Evolutionary conservation across 257 asterid species (phyloP).

Genomic region (Nicotiana paniculata): DNA sequence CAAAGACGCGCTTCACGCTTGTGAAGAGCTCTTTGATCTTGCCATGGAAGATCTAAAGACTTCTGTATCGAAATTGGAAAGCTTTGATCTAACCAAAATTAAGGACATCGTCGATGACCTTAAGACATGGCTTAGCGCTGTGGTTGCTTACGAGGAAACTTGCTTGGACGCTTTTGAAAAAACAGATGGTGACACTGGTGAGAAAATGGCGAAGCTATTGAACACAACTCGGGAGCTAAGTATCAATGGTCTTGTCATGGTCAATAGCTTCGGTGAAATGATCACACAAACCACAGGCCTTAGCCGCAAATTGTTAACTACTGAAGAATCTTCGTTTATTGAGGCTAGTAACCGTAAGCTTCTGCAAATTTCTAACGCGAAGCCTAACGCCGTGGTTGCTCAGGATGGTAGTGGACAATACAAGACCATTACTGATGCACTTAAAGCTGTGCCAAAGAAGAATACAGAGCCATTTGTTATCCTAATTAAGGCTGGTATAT

Average conservation of each 20-base stretch:
- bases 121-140: slow-evolving; percentile 71
- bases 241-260: slow-evolving; percentile 55
- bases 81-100: slow-evolving; percentile 22
- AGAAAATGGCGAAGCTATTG: slow-evolving; percentile 51
- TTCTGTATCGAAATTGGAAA: slow-evolving; percentile 27
- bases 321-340: not conserved
- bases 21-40: slow-evolving; percentile 41
- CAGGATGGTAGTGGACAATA: slow-evolving; percentile 33
- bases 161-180: slow-evolving; percentile 62
- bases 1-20: slow-evolving; percentile 44
- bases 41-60: slow-evolving; percentile 44
- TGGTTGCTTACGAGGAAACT: slow-evolving; percentile 48
- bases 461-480: slow-evolving; percentile 19
- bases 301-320: slow-evolving; percentile 25
- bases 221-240: slow-evolving; percentile 36
- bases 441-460: slow-evolving; percentile 7
- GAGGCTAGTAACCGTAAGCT: not conserved
- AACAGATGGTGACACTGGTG: slow-evolving; percentile 50
- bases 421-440: slow-evolving; percentile 19
- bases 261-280: slow-evolving; percentile 29
- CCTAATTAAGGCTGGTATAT: slow-evolving; percentile 30
- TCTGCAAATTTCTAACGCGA: slow-evolving; percentile 2
- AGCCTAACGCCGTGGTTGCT: slow-evolving; percentile 41
- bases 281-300: slow-evolving; percentile 18
- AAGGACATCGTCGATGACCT: slow-evolving; percentile 41